Evolutionary conservation across 306 rosid genomes (phyloP).

Genomic region (Cucurbita maxima): DNA sequence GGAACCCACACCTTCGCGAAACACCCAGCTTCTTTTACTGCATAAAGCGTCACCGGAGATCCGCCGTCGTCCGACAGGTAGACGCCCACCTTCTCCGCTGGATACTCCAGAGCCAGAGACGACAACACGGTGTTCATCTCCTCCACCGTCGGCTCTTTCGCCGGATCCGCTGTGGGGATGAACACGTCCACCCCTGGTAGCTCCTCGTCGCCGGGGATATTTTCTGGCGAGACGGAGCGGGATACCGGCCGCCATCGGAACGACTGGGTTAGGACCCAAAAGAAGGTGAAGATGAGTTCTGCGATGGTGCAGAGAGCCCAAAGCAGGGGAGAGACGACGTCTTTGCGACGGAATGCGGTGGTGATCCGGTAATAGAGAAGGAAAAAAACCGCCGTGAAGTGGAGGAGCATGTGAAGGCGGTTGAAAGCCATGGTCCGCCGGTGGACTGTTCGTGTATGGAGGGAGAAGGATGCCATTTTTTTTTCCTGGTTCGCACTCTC

Average conservation of each 20-base stretch:
- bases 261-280: constrained; percentile 48
- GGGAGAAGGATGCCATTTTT: constrained; percentile 15
- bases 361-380: constrained; percentile 36
- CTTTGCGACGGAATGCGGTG: constrained; percentile 16
- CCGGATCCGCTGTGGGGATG: constrained; percentile 55
- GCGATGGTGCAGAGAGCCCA: constrained; percentile 42
- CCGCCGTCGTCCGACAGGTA: constrained; percentile 69
- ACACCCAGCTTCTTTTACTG: constrained; percentile 28
- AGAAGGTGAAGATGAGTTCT: constrained; percentile 41
- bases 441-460: constrained; percentile 18
- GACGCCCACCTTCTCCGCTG: constrained; percentile 45
- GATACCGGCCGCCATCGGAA: constrained; percentile 41
- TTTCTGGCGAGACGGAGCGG: constrained; percentile 35
- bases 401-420: constrained; percentile 32
- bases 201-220: constrained; percentile 35
- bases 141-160: constrained; percentile 44
- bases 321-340: constrained; percentile 17
- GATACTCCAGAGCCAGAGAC: constrained; percentile 63
- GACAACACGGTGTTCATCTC: constrained; percentile 72
- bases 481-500: too few relatives aligned
- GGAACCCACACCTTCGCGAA: constrained; percentile 63
- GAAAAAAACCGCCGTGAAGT: constrained; percentile 31
- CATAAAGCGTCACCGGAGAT: constrained; percentile 31
- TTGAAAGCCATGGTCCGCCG: constrained; percentile 11
- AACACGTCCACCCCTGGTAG: constrained; percentile 53